Conservation (phyloP, 148 eudicot species). For the Pouteria glomerata region DNA sequence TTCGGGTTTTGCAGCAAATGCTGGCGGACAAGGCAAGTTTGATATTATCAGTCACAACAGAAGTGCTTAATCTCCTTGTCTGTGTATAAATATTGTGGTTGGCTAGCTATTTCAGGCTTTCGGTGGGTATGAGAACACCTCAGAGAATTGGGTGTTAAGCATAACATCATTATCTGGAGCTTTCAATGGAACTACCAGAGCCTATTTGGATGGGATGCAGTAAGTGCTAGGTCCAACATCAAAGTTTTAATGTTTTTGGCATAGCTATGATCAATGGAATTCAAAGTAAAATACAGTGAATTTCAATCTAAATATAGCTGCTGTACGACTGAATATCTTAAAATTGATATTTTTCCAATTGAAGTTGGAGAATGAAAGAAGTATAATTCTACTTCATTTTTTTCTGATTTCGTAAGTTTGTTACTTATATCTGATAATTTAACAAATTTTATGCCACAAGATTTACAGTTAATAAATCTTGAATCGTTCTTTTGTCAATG, state of each 20-base stretch:
- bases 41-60: not conserved
- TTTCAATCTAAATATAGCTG: not conserved
- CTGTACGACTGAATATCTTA: not conserved
- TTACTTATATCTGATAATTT: not conserved
- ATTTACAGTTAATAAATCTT: not conserved
- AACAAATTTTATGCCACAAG: not conserved
- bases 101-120: constrained; percentile 50
- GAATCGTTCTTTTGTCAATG: not conserved
- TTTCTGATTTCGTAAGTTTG: not conserved
- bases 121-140: constrained; percentile 61
- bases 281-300: not conserved
- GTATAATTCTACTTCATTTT: not conserved
- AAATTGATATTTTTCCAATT: not conserved
- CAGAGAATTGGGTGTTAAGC: constrained; percentile 82
- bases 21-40: constrained; percentile 76
- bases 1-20: constrained; percentile 91
- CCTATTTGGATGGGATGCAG: constrained; percentile 95
- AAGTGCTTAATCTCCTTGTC: not conserved
- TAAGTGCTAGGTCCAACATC: constrained; percentile 31
- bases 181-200: constrained; percentile 84
- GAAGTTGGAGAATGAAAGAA: not conserved
- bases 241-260: not conserved
- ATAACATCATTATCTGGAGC: constrained; percentile 92
- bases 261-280: not conserved
- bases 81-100: not conserved